Evolutionary conservation across 805 yeast species (phyloP).

Genomic region (Saccharomycopsis sp.): DNA sequence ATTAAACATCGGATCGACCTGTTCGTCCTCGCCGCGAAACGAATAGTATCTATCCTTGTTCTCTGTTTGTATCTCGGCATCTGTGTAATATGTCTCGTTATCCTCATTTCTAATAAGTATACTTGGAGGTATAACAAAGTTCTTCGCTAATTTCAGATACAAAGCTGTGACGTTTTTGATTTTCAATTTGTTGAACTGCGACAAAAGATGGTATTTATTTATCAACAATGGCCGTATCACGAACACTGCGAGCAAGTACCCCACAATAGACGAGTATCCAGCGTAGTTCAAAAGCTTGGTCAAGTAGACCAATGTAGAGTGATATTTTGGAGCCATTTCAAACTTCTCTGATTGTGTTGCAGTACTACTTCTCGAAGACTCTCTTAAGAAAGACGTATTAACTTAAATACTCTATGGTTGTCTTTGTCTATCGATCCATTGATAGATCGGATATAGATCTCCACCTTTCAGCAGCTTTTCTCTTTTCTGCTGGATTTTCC

Average conservation of each 20-base stretch:
- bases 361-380: no score
- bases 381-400: no score
- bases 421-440: no score
- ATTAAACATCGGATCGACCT: slow-evolving; percentile 7
- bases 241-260: slow-evolving; percentile 13
- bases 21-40: neutral
- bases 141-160: slow-evolving; percentile 2
- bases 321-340: slow-evolving; percentile 1
- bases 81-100: slow-evolving; percentile 7
- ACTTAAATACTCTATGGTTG: no score
- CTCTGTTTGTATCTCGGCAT: slow-evolving; percentile 16
- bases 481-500: no score
- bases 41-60: neutral
- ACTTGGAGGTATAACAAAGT: slow-evolving; percentile 13
- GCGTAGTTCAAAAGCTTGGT: slow-evolving; percentile 15
- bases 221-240: slow-evolving; percentile 16
- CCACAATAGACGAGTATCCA: slow-evolving; percentile 14
- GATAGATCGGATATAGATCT: no score
- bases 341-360: neutral
- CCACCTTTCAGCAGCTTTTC: no score
- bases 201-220: slow-evolving; percentile 11
- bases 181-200: slow-evolving; percentile 6
- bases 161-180: slow-evolving; percentile 6
- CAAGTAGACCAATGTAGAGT: slow-evolving; percentile 16
- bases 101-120: slow-evolving; percentile 3